Evolutionary conservation across 2,329 filamentous ascomycete species (phyloP), one percentile per base, ranked within the genome.

Genomic region (Neonectria punicea): DNA sequence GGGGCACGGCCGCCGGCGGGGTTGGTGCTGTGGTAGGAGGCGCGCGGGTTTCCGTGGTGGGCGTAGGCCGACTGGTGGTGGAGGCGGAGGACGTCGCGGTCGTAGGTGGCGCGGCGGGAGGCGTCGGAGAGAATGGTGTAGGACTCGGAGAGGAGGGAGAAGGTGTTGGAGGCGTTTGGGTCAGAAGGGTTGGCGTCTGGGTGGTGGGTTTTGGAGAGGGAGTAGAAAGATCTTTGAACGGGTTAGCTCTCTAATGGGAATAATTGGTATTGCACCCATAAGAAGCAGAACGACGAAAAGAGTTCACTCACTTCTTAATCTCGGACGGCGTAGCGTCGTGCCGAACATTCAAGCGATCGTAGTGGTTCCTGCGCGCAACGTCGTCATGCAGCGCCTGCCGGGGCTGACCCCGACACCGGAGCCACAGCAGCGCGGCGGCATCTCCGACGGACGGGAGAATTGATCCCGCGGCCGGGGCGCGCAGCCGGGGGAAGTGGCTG

Each of bases 161-260:
- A 99, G 77, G 90, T 92, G 63, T 87, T 82, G 4, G 90, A 85
- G 67, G 94, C 92, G 63, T 82, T 77, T 5, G 92, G 91, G 80
- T 97, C 91, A 72, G 87, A 77, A 65, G 86, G 93, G 84, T 98
- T 97, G 77, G 90, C 89, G 85, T 99, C 96, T 1, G 96, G 96
- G 80, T 99, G 96, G 85, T 97, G 91, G 58, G 87, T 83, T 81
- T 98, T 97, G 76, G 94, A 97, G 78, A 98, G 92, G 66, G 86
- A 81, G 85, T 98, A 98, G 87, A 98, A 99, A 71, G 88, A 88
- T 74, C 87, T 90, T 63, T 30, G 43, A 8, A 34, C 32, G 25
- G 14, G 54, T 66, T 34, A 63, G 50, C 13, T 28, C 13, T 30
- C 39, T 32, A 20, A 16, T n/a, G 7, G 6, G 13, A 39, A 39